Evolutionary conservation across 345 rosid species (phyloP).

Genomic region (Boechera retrofracta): DNA sequence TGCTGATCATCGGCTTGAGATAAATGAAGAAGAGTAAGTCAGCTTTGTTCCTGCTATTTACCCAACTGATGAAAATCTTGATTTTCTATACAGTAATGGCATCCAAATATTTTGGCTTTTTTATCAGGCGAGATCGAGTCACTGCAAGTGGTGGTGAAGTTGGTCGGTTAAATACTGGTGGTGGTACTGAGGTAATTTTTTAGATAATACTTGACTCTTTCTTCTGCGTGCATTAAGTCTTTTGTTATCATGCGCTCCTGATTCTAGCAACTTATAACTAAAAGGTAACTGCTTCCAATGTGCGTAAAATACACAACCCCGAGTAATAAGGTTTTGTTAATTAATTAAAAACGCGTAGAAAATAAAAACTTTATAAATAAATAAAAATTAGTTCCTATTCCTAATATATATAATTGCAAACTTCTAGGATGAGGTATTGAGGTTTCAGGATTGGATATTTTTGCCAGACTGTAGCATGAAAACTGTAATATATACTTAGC

Average conservation of each 20-base stretch:
- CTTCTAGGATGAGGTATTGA: constrained; percentile 4
- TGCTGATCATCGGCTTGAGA: constrained; percentile 96
- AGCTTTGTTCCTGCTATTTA: constrained; percentile 13
- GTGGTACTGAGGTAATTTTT: constrained; percentile 90
- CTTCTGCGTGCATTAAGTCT: constrained; percentile 1
- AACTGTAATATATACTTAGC: background rate
- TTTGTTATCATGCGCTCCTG: constrained; percentile 5
- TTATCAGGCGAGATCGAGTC: constrained; percentile 78
- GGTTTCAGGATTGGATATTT: background rate
- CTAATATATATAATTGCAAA: background rate
- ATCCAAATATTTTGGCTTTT: constrained; percentile 31
- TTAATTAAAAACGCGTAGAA: no score
- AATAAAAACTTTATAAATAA: no score
- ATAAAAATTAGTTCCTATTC: no score
- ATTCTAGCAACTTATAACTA: background rate
- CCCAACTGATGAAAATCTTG: constrained; percentile 9
- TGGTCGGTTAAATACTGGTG: constrained; percentile 95
- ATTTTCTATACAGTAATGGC: background rate
- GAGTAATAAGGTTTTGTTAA: no score
- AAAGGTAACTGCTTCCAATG: background rate
- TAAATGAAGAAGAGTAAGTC: constrained; percentile 93
- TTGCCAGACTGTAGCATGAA: background rate
- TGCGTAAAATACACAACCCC: no score
- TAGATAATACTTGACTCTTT: constrained; percentile 8
- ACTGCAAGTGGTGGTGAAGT: constrained; percentile 99